These are phyloP conservation scores for Phaffia australis DNA, from an alignment of 768 basidiomycete genomes.

Conservation along the genomic window DNA sequence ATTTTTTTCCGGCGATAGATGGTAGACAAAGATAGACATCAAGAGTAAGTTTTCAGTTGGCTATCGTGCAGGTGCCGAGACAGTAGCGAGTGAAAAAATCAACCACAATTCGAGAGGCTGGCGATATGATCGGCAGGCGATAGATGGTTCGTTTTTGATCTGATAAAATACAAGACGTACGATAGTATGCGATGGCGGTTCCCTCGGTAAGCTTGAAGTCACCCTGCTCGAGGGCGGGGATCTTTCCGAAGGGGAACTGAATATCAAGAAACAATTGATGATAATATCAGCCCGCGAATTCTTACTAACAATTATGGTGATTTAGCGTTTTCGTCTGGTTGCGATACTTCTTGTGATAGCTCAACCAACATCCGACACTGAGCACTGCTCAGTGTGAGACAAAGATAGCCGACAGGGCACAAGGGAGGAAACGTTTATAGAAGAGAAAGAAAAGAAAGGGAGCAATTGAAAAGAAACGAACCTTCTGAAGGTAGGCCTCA, in stretches of 20 bases:
- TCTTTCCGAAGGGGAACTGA: constrained; percentile 59
- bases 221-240: constrained; percentile 66
- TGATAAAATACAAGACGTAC: constrained; percentile 48
- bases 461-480: not conserved
- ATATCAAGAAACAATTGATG: not conserved
- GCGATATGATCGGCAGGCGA: not conserved
- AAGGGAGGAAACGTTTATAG: not conserved
- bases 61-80: constrained; percentile 30
- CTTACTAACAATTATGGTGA: no score
- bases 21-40: no score
- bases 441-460: not conserved
- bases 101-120: constrained; percentile 31
- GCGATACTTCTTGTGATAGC: not conserved
- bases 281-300: not conserved
- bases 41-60: no score
- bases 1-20: no score
- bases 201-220: constrained; percentile 72
- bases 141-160: not conserved
- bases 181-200: constrained; percentile 68
- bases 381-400: not conserved
- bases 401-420: not conserved
- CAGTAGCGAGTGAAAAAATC: constrained; percentile 28
- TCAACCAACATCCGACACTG: not conserved
- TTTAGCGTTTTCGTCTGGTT: not conserved
- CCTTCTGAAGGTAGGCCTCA: constrained; percentile 21